Percentiles rank a stretch among this genome's conserved stretches.
Conservation (phyloP, 768 basidiomycete species). For the Royoungia palumana region DNA sequence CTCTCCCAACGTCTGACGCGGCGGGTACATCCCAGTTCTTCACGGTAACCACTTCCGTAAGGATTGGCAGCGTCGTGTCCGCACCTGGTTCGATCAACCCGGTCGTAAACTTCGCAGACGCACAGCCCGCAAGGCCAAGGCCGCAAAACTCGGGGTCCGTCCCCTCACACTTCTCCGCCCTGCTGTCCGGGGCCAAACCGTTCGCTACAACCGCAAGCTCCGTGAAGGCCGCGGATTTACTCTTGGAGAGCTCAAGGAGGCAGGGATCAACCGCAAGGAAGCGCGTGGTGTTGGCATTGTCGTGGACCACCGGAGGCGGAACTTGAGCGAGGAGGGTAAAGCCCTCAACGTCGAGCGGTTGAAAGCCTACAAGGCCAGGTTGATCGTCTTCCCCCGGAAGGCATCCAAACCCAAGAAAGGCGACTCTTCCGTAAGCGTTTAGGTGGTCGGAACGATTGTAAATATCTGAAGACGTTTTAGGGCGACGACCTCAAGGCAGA, state of each 20-base stretch:
- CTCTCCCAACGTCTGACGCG: slow-evolving; percentile 7
- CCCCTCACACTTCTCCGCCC: slow-evolving; percentile 91
- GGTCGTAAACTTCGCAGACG: slow-evolving; percentile 96
- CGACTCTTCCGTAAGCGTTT: slow-evolving; percentile 74
- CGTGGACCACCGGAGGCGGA: slow-evolving; percentile 96
- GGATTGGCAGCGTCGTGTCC: slow-evolving; percentile 97
- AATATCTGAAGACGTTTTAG: slow-evolving; percentile 37
- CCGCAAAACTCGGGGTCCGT: slow-evolving; percentile 85
- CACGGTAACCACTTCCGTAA: slow-evolving; percentile 95
- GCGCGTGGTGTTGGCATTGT: slow-evolving; percentile 91
- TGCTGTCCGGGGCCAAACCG: slow-evolving; percentile 92
- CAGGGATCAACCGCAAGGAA: slow-evolving; percentile 91
- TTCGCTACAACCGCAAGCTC: slow-evolving; percentile 97
- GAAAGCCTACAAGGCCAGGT: slow-evolving; percentile 85
- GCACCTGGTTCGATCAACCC: slow-evolving; percentile 99
- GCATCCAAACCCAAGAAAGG: slow-evolving; percentile 94
- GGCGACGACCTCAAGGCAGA: slow-evolving; percentile 77
- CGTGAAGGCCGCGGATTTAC: slow-evolving; percentile 98
- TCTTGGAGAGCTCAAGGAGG: slow-evolving; percentile 89
- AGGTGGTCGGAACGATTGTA: neutral
- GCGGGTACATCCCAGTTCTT: slow-evolving; percentile 54
- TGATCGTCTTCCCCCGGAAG: slow-evolving; percentile 98
- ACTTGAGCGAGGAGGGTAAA: slow-evolving; percentile 96
- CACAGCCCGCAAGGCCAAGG: slow-evolving; percentile 87
- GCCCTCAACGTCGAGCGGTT: slow-evolving; percentile 91